Conservation (phyloP, 495 filamentous ascomycete genomes). For the Immersiella caudata region DNA sequence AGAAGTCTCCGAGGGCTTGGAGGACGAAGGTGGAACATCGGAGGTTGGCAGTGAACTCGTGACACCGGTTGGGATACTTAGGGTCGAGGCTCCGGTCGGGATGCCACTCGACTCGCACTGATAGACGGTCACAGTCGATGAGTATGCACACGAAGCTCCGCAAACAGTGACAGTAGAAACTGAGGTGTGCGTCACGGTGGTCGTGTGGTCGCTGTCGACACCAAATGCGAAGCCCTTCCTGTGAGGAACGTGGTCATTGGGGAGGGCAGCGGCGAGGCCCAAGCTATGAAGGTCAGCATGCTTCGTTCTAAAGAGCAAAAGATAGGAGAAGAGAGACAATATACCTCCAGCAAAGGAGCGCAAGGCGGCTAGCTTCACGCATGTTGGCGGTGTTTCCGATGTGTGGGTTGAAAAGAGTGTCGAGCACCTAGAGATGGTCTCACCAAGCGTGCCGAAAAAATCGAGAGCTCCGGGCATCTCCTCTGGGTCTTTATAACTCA, state of each 20-base stretch:
- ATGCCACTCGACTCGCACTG: neutral
- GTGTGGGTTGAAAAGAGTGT: neutral
- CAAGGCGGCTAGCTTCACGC: neutral
- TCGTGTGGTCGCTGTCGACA: neutral
- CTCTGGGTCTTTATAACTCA: neutral
- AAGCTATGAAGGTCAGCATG: conserved; percentile 8
- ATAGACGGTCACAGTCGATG: conserved; percentile 1
- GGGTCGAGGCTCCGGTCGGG: neutral
- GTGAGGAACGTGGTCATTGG: neutral
- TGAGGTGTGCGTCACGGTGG: conserved; percentile 3
- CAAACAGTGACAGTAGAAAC: conserved; percentile 2
- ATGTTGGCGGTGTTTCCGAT: neutral
- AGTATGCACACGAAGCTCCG: conserved; percentile 5
- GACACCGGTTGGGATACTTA: conserved; percentile 2
- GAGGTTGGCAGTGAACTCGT: neutral
- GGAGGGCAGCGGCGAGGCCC: conserved; percentile 2
- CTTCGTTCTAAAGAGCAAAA: neutral
- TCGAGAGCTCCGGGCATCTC: neutral
- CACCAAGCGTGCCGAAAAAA: neutral
- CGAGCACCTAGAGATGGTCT: conserved; percentile 1
- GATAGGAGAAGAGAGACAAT: neutral
- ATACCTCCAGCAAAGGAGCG: neutral
- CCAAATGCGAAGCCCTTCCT: neutral
- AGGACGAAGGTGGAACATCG: neutral
- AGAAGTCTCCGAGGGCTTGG: neutral